Evolutionary conservation across 495 filamentous ascomycete genomes (phyloP).

Genomic region (Parathielavia appendiculata): DNA sequence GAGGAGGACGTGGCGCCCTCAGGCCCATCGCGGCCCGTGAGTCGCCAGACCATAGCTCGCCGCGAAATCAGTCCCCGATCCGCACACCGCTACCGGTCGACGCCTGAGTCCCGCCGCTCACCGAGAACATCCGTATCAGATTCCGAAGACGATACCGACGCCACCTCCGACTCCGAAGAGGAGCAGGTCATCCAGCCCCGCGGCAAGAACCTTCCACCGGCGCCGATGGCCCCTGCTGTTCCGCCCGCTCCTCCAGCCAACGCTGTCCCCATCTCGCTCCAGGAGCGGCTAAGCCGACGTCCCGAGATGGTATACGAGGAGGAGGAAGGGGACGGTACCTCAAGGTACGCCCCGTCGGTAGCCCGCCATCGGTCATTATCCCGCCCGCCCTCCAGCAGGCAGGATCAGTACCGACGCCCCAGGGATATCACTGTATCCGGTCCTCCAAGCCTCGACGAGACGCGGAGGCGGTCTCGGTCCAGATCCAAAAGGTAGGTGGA

Average conservation of each 20-base stretch:
- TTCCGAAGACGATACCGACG: conserved; percentile 37
- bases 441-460: conserved; percentile 29
- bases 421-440: conserved; percentile 25
- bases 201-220: conserved; percentile 15
- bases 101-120: conserved; percentile 37
- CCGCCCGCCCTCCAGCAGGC: conserved; percentile 17
- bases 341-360: conserved; percentile 23
- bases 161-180: conserved; percentile 35
- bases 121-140: conserved; percentile 37
- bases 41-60: conserved; percentile 33
- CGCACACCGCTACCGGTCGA: conserved; percentile 36
- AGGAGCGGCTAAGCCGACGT: conserved; percentile 26
- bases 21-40: conserved; percentile 22
- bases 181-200: conserved; percentile 25
- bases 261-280: conserved; percentile 16
- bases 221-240: conserved; percentile 13
- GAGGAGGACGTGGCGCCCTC: conserved; percentile 26
- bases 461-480: conserved; percentile 30
- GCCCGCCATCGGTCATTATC: conserved; percentile 21
- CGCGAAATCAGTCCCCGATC: conserved; percentile 39
- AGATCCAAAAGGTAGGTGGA: conserved; percentile 35
- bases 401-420: conserved; percentile 29
- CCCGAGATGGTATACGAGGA: conserved; percentile 27
- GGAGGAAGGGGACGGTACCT: conserved; percentile 15
- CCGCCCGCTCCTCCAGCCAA: conserved; percentile 17